Evolutionary conservation across 75 land plant genomes (phyloP), one percentile per base, ranked within the genome.

Genomic region (Pinus taeda): DNA sequence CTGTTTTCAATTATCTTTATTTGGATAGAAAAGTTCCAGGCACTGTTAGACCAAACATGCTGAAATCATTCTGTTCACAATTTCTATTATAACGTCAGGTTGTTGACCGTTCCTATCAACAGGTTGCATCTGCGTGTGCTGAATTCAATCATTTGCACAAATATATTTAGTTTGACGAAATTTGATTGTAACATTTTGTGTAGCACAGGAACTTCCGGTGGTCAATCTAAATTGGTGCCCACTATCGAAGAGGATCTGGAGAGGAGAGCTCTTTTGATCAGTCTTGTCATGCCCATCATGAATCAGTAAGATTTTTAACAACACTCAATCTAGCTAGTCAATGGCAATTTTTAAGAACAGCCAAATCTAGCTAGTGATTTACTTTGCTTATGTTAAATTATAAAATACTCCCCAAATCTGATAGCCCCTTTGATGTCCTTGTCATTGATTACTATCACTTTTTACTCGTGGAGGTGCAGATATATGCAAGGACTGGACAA

Each of bases 141-240:
- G 53, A 94, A 83, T 76, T 63, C 90, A 78, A 78, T 90, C 57
- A 80, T 89, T n/a, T 90, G 92, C 85, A 82, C 82, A 90, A 94
- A 81, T 89, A 88, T 79, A 89, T 94, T 90, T 94, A 94, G 78
- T 82, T 90, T 45, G 55, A 49, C 55, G 55, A 49, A 49, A 49
- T 49, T 49, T 9, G 8, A 49, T 9, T 0, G 62, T 21, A 1
- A 20, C 6, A 60, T 60, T 15, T 62, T 79, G 70, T 75, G 45
- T 88, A 93, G 95, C 76, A 91, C 93, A 1, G 95, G 95, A 58
- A 93, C 95, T 3, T 93, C 93, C 5, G 91, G 59, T 14, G 95
- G 93, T 65, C 85, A 88, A 83, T 80, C 81, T 2, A 93, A 92
- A 83, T 53, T 93, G 80, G 83, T 93, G 83, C 95, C 95, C 12